Evolutionary conservation across 768 basidiomycete species (phyloP).

Genomic region (Naganishia randhawae): DNA sequence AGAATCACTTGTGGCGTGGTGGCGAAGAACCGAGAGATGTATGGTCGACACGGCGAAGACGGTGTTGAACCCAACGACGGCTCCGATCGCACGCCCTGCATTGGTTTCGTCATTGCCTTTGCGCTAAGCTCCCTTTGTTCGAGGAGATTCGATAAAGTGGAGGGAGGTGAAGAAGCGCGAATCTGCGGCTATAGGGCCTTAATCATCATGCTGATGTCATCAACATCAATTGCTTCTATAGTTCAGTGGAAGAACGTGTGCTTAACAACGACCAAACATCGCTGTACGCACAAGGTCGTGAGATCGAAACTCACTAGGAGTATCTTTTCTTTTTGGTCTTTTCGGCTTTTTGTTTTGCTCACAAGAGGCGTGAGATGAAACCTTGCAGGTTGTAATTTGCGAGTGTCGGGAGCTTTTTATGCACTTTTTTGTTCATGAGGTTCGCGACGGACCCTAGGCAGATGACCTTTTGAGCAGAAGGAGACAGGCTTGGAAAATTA

Average conservation of each 20-base stretch:
- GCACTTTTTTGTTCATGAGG: too few relatives aligned
- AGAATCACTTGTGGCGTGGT: too few relatives aligned
- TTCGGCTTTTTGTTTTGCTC: too few relatives aligned
- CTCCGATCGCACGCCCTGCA: slow-evolving; percentile 21
- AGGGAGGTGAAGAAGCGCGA: slow-evolving; percentile 16
- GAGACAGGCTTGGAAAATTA: too few relatives aligned
- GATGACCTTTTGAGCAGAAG: too few relatives aligned
- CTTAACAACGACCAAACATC: not conserved
- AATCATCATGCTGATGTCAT: not conserved
- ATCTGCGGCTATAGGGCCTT: too few relatives aligned
- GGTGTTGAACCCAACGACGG: not conserved
- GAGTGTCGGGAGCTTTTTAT: too few relatives aligned
- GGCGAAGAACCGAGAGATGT: not conserved
- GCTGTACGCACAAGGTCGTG: not conserved
- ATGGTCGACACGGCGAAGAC: not conserved
- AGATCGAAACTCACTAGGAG: not conserved
- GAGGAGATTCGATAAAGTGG: slow-evolving; percentile 20
- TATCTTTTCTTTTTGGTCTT: not conserved
- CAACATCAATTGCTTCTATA: not conserved
- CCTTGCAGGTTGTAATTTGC: too few relatives aligned
- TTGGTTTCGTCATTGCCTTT: slow-evolving; percentile 13
- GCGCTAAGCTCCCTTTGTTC: slow-evolving; percentile 9
- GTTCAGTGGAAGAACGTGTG: slow-evolving; percentile 22
- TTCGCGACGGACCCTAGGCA: too few relatives aligned
- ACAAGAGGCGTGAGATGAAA: too few relatives aligned